Evolutionary conservation across 169 alveolate genomes (phyloP), one percentile per base, ranked within the genome.

Genomic region (Plasmodium adleri): DNA sequence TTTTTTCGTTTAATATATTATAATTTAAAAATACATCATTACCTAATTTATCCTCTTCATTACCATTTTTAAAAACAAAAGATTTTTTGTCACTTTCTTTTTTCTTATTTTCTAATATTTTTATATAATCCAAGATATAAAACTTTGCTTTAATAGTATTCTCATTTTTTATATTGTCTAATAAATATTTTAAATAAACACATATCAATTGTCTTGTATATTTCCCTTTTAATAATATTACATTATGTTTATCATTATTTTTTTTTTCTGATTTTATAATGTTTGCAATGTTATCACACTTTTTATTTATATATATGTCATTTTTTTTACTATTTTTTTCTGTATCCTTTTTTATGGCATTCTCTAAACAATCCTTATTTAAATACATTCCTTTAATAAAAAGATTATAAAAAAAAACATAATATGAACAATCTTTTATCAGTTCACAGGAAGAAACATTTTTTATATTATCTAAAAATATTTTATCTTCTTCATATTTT

Each of bases 111-210:
- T 66, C 89, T 1, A 26, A 3, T 43, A 45, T 1, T 9, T 67
- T 1, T 8, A 54, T 78, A 58, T 78, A 78, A 15, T 78, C 89
- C 1, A 78, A 17, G 6, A 78, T 64, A 43, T 24, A 62, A 70
- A 78, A 78, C 2, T 54, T 49, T 0, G 56, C 3, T 3, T 28
- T 78, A 8, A 64, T 66, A 1, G 32, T 58, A 32, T 64, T 26
- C 39, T 78, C 89, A 20, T 78, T 78, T 32, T 78, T 78, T 59
- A 78, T 24, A 66, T 22, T 78, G 52, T 78, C 64, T 58, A 78
- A 15, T 10, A 78, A 32, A 0, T 49, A 8, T 66, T 78, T 78
- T 9, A 78, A 47, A 24, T 78, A 78, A 24, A 66, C 72, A n/a
- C 56, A 54, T 39, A 78, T 78, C 8, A 67, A 49, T 7, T 64